Conservation (phyloP, 257 asterid genomes). For the Fraxinus excelsior region DNA sequence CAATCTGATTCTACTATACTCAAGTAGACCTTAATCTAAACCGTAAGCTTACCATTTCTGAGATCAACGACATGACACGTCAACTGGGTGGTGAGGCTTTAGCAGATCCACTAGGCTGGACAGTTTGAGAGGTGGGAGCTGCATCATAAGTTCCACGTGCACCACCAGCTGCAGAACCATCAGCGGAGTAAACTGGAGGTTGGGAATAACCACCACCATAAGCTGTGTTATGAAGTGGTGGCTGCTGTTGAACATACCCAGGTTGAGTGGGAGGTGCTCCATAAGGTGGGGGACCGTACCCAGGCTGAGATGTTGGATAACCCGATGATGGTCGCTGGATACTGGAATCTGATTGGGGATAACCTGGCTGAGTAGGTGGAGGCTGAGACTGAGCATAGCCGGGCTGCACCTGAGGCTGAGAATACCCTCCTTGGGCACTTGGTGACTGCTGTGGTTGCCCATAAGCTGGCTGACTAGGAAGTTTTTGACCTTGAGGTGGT, state of each 20-base stretch:
- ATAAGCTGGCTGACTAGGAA: slow-evolving; percentile 38
- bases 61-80: background rate
- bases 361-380: slow-evolving; percentile 36
- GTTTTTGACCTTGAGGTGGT: slow-evolving; percentile 33
- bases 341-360: slow-evolving; percentile 38
- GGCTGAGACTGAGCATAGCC: slow-evolving; percentile 17
- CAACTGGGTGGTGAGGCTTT: slow-evolving; percentile 61
- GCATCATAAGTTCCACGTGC: slow-evolving; percentile 42
- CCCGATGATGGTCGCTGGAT: slow-evolving; percentile 42
- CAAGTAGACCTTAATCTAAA: background rate
- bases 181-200: slow-evolving; percentile 58
- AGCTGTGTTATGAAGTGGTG: slow-evolving; percentile 29
- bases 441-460: slow-evolving; percentile 50
- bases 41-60: background rate
- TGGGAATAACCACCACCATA: slow-evolving; percentile 61
- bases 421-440: slow-evolving; percentile 37
- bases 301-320: slow-evolving; percentile 47
- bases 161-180: slow-evolving; percentile 40
- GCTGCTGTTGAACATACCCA: slow-evolving; percentile 23
- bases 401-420: slow-evolving; percentile 19
- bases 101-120: slow-evolving; percentile 47
- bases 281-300: slow-evolving; percentile 43
- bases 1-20: background rate
- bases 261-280: slow-evolving; percentile 33
- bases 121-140: slow-evolving; percentile 47